Base-by-base conservation (phyloP, 1,284 basidiomycete species). In the Cryptococcus floricola region DNA sequence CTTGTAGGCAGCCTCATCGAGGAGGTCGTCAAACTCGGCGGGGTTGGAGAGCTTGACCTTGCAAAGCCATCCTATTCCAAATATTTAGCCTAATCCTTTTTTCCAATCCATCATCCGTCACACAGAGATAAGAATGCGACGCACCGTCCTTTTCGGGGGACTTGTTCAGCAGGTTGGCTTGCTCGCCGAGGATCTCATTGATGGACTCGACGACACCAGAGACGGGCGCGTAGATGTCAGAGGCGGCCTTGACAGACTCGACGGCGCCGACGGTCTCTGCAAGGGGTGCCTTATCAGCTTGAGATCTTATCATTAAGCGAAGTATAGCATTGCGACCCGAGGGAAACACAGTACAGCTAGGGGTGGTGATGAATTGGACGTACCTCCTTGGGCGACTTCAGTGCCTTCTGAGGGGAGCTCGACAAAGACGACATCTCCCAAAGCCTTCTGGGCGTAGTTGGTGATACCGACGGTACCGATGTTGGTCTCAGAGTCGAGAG, bases 371-470 rank as follows among this genome's bases (percentile, higher is more conserved):
- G 23, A 23, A 23, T 23, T 23, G 23, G 19, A 8, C 80, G 69
- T 63, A 96, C 95, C 91, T 68, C 91, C 92, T 76, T 87, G 80
- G 39, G 77, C 74, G 56, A 98, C 81, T 63, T 84, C 78, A 2
- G 82, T 81, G 9, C 88, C 91, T n/a, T 82, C 74, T 13, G 77
- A 66, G 3, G 92, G 91, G 53, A 98, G 83, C 77, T 98, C 96
- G 54, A 98, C 92, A 78, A 92, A 99, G 49, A 98, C 95, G 56
- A 98, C 92, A 76, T 99, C 96, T 27, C 95, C 96, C 4, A 99
- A 83, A 50, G 87, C 86, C 56, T 86, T 84, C 76, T 98, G 93
- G 4, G 95, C 95, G 74, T 97, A 90, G 75, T 97, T 82, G 19
- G 96, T 98, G 74, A 99, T 93, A 45, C 86, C 86, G 44, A 98